Percentiles rank a stretch among this genome's conserved stretches.
Conservation (phyloP, 495 filamentous ascomycete species). For the Aspergillus baeticus region DNA sequence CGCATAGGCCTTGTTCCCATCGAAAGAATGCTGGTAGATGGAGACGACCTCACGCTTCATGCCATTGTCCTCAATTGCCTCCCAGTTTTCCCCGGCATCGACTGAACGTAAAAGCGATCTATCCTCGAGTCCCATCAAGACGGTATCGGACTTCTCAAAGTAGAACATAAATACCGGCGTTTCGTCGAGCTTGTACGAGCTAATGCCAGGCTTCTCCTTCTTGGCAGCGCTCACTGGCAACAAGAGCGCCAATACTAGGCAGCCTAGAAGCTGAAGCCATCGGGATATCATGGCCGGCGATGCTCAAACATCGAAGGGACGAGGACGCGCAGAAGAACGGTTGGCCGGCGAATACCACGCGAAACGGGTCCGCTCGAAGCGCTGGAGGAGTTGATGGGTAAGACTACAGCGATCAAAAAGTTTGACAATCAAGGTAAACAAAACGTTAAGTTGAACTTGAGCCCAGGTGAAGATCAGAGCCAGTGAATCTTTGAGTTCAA, state of each 20-base stretch:
- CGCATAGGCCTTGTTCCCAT: slow-evolving; percentile 75
- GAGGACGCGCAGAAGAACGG: slow-evolving; percentile 8
- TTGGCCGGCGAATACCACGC: background rate
- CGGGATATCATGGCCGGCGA: slow-evolving; percentile 38
- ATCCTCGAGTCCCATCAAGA: slow-evolving; percentile 58
- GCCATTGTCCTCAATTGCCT: slow-evolving; percentile 51
- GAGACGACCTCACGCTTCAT: slow-evolving; percentile 55
- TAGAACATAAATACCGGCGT: slow-evolving; percentile 69
- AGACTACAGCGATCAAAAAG: background rate
- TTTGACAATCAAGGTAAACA: too few relatives aligned
- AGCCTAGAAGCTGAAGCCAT: slow-evolving; percentile 40
- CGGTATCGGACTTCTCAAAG: slow-evolving; percentile 80
- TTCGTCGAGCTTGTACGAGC: slow-evolving; percentile 57
- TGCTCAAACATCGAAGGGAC: slow-evolving; percentile 33
- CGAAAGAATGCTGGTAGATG: slow-evolving; percentile 71
- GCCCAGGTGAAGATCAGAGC: background rate
- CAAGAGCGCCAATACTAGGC: slow-evolving; percentile 35
- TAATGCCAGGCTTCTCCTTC: slow-evolving; percentile 48
- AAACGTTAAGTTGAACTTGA: too few relatives aligned
- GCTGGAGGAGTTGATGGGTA: background rate
- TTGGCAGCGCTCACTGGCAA: slow-evolving; percentile 44
- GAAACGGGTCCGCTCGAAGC: background rate
- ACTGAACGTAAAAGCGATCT: slow-evolving; percentile 67
- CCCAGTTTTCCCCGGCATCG: slow-evolving; percentile 78
- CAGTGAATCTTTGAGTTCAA: background rate